Evolutionary conservation across 179 eudicot species (phyloP).

Genomic region (Vitellaria paradoxa): DNA sequence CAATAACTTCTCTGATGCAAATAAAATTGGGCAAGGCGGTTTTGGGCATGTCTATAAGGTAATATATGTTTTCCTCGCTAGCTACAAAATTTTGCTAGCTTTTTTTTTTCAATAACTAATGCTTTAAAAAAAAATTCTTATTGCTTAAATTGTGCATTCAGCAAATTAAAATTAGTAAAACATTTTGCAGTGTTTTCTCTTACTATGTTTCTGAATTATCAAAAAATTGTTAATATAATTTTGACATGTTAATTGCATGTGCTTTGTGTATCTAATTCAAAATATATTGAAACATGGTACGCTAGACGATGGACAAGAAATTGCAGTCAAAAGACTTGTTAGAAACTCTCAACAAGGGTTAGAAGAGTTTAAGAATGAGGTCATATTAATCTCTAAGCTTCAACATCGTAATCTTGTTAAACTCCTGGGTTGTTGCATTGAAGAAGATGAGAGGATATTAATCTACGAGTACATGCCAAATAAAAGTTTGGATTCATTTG

Average conservation of each 20-base stretch:
- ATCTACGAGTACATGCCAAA: slow-evolving; percentile 49
- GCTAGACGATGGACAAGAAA: slow-evolving; percentile 29
- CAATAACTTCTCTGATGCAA: slow-evolving; percentile 10
- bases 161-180: too few species aligned
- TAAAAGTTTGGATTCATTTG: slow-evolving; percentile 40
- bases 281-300: slow-evolving; percentile 22
- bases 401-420: slow-evolving; percentile 53
- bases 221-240: too few species aligned
- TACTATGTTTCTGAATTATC: too few species aligned
- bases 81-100: background rate
- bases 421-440: slow-evolving; percentile 44
- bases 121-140: too few species aligned
- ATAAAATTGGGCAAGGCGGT: slow-evolving; percentile 25
- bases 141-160: too few species aligned
- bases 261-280: too few species aligned
- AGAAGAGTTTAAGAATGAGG: slow-evolving; percentile 51
- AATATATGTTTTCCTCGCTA: background rate
- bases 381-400: slow-evolving; percentile 37
- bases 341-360: slow-evolving; percentile 44
- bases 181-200: too few species aligned
- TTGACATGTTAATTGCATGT: too few species aligned
- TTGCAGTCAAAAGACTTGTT: slow-evolving; percentile 46
- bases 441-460: slow-evolving; percentile 35
- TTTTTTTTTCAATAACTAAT: too few species aligned
- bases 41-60: slow-evolving; percentile 29